Base-by-base conservation (phyloP, 768 basidiomycete genomes). In the Leucosporidium scottii region DNA sequence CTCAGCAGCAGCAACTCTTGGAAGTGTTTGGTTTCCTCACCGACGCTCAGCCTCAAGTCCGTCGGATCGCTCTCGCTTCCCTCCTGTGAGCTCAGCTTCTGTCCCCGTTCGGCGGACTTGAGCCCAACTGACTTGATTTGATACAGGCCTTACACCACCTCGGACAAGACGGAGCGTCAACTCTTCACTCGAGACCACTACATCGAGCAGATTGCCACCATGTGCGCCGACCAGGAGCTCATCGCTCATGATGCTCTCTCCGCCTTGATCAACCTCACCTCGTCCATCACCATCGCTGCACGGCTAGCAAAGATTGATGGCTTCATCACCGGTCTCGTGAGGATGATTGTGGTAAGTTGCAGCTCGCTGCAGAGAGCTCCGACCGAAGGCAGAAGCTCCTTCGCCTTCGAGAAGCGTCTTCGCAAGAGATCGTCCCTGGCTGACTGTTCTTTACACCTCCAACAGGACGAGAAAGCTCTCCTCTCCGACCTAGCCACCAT, bases 401-500 rank as follows among this genome's bases (percentile, higher is more conserved):
- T 25, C n/a, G 44, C 28, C 28, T 17, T 13, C 44, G 7, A 55
- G 15, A 10, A 34, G 3, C n/a, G 53, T 55, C n/a, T 44, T 23
- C n/a, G 28, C 12, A 20, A 13, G 62, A 34, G 23, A 58, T 17
- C 27, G 6, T 10, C 17, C 51, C n/a, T 53, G 50, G n/a, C 57
- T 61, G 15, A 55, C 15, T 25, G 27, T 25, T 59, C 34, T 65
- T 8, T 44, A 17, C 54, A 55, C 54, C 62, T 4, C 28, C 50
- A 13, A n/a, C 73, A 97, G 93, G 89, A 92, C 78, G 88, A 90
- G n/a, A 85, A 88, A 68, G 86, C 93, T 15, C 85, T 88, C 65
- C 87, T 97, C 31, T 91, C 92, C 44, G 93, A 97, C 81, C 85
- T 98, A 25, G 91, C 93, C 4, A 84, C 91, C n/a, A 98, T 98